Base-by-base conservation (phyloP, 2,329 filamentous ascomycete species). In the Xylariaceae sp. region DNA sequence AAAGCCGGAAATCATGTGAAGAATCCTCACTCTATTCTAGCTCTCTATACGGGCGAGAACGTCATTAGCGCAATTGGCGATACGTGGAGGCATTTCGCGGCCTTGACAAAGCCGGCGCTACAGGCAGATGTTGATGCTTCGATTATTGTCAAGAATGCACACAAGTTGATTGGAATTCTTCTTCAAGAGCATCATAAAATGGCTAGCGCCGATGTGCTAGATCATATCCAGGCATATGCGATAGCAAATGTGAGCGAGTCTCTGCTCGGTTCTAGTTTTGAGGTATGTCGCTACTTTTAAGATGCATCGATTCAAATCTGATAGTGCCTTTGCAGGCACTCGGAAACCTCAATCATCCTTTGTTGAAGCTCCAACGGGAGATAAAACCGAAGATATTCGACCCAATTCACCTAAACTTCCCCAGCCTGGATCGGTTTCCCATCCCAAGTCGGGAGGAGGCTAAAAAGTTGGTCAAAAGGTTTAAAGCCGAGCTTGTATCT, bases 1-100 rank as follows among this genome's bases (percentile, higher is more conserved):
- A 77, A 74, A 60, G 70, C 68, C n/a, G 74, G 74, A 3, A 75
- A 73, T 51, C 68, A 74, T 44, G 66, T 70, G 23, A 76, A 75
- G 61, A 73, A 75, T 7, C 74, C 74, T 1, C 65, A 68, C 50
- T 70, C 67, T 43, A 67, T 75, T 8, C 60, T 75, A 33, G 73
- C 73, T 3, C 59, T 62, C 0, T 66, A 74, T 8, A 67, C 74
- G 0, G 73, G 73, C 4, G 72, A 74, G 44, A 75, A 75, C 36
- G 69, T 75, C 20, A 75, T 75, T 21, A 73, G 70, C 41, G 64
- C 72, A 5, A 66, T 69, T 47, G 73, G 71, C 2, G 63, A 68
- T 7, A 66, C 60, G 2, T 75, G 72, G 73, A 69, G 61, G 50
- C 58, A 62, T 3, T 75, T 71, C 50, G 65, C 63, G 1, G 61